Conservation (phyloP, 805 yeast genomes). For the Ogataea siamensis region DNA sequence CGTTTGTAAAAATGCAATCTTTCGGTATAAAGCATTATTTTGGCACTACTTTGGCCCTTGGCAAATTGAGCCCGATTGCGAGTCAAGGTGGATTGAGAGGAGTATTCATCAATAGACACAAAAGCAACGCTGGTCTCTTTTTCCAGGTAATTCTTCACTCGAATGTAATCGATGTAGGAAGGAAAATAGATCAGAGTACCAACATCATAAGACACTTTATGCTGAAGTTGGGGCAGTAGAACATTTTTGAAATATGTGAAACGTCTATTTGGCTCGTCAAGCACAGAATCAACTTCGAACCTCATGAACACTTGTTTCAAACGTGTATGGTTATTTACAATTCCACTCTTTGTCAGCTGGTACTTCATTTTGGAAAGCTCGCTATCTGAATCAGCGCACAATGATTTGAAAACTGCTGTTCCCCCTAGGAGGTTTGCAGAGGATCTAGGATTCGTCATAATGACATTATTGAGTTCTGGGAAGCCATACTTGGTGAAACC, state of each 20-base stretch:
- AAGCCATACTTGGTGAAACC: constrained; percentile 73
- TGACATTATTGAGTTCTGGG: constrained; percentile 73
- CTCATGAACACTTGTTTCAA: constrained; percentile 71
- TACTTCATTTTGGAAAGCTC: constrained; percentile 61
- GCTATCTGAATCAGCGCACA: constrained; percentile 45
- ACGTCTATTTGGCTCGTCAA: constrained; percentile 76
- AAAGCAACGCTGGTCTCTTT: constrained; percentile 61
- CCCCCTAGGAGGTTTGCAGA: constrained; percentile 52
- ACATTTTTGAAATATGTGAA: constrained; percentile 77
- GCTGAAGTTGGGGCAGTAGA: constrained; percentile 66
- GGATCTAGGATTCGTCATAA: constrained; percentile 44
- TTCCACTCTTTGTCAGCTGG: constrained; percentile 28
- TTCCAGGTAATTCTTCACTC: constrained; percentile 70
- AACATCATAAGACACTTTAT: constrained; percentile 58
- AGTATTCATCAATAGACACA: constrained; percentile 80
- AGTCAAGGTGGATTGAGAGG: constrained; percentile 66
- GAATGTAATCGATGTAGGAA: constrained; percentile 78
- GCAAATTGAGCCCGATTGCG: constrained; percentile 70
- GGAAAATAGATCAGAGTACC: constrained; percentile 85
- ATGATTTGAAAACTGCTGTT: constrained; percentile 52
- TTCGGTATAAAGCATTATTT: constrained; percentile 83
- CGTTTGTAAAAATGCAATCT: constrained; percentile 91
- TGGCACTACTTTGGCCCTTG: constrained; percentile 35
- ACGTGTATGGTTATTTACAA: constrained; percentile 39
- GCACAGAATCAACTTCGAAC: constrained; percentile 54